Evolutionary conservation across 257 asterid genomes (phyloP).

Genomic region (Marsdenia floribunda): DNA sequence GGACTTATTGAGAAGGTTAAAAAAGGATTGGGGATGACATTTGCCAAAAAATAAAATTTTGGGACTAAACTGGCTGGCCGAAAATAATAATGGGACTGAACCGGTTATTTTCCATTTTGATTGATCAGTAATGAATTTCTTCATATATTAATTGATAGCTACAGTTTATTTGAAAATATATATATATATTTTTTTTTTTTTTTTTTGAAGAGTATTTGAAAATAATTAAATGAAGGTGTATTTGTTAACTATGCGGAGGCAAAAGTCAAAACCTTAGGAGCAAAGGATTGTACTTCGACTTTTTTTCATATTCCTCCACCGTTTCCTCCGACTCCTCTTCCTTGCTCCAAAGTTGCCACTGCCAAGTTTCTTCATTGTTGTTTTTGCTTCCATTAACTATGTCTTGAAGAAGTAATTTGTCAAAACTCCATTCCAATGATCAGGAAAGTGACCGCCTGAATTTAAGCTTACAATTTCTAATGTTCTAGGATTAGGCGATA

Average conservation of each 20-base stretch:
- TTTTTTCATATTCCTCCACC: conserved; percentile 47
- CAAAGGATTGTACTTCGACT: neutral
- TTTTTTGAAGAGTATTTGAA: no score
- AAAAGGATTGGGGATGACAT: no score
- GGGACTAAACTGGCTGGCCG: no score
- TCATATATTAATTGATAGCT: no score
- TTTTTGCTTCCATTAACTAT: conserved; percentile 44
- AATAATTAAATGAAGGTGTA: no score
- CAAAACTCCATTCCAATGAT: conserved; percentile 1
- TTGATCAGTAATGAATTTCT: no score
- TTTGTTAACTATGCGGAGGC: neutral
- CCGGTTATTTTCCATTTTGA: no score
- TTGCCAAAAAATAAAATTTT: no score
- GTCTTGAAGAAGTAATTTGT: conserved; percentile 28
- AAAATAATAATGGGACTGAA: no score
- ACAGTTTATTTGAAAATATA: no score
- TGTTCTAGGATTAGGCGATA: neutral
- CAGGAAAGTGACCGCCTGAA: neutral
- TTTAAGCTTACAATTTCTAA: conserved; percentile 6
- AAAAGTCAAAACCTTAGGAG: neutral
- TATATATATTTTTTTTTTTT: no score
- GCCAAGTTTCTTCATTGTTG: conserved; percentile 37
- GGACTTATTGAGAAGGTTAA: no score
- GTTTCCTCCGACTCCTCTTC: conserved; percentile 33
- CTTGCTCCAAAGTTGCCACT: conserved; percentile 25